These are phyloP conservation scores for Nitzschia sp. DNA, from an alignment of 108 stramenopile species.

Conservation along the genomic window DNA sequence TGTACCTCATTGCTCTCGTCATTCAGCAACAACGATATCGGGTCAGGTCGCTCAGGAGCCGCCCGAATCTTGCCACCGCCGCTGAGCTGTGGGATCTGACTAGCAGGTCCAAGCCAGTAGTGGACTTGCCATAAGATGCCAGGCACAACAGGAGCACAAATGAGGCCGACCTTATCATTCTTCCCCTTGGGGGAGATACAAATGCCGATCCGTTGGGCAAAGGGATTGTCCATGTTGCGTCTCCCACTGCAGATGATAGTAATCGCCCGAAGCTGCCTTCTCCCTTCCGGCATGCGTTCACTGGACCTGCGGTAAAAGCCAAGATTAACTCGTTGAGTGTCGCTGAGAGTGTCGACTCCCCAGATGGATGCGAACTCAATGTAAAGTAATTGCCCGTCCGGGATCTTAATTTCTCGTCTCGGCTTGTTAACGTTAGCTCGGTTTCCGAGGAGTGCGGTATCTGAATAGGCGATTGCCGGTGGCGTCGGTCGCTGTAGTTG, in stretches of 20 bases:
- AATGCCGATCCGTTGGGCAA: not conserved
- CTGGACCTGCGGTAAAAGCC: not conserved
- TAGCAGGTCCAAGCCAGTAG: constrained; percentile 2
- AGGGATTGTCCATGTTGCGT: not conserved
- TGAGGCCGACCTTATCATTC: constrained; percentile 1
- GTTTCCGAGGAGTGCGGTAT: not conserved
- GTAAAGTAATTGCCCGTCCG: not conserved
- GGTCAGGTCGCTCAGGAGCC: not conserved
- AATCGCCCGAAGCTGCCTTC: not conserved
- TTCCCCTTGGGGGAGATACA: constrained; percentile 3
- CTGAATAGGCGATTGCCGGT: not conserved
- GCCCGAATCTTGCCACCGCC: not conserved
- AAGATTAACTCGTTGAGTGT: not conserved
- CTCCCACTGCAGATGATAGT: constrained; percentile 1
- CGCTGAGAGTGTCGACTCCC: not conserved
- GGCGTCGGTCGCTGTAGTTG: not conserved
- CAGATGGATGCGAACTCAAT: not conserved
- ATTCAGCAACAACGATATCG: not conserved
- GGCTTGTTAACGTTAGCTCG: not conserved
- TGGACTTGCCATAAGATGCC: not conserved
- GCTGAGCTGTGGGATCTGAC: not conserved
- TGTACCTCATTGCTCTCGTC: not conserved
- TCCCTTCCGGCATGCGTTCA: not conserved
- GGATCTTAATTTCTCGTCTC: not conserved
- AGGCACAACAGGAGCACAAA: not conserved